Percentiles rank a stretch among this genome's conserved stretches.
Evolutionary conservation across 768 basidiomycete species (phyloP).

Genomic region (Podaxis carcinomalis): DNA sequence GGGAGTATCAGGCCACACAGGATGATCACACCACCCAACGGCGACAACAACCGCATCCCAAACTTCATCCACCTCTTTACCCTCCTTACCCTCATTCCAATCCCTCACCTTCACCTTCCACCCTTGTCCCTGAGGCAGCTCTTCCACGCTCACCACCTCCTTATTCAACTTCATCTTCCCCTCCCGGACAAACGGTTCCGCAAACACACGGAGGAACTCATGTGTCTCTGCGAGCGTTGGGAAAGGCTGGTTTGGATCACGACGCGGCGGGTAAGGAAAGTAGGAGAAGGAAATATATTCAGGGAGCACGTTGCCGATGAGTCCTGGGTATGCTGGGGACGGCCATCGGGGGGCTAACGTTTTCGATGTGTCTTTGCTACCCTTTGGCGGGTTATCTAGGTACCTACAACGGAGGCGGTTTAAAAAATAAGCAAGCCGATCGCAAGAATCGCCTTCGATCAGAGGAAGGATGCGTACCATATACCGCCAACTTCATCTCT

Average conservation of each 20-base stretch:
- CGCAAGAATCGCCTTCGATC: not conserved
- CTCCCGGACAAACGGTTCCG: slow-evolving; percentile 24
- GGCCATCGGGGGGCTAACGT: slow-evolving; percentile 32
- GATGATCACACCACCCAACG: slow-evolving; percentile 42
- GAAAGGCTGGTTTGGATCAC: slow-evolving; percentile 31
- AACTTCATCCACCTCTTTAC: slow-evolving; percentile 25
- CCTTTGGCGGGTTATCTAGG: slow-evolving; percentile 21
- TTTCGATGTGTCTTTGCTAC: not conserved
- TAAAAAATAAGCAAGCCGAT: slow-evolving; percentile 3
- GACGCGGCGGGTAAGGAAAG: slow-evolving; percentile 29
- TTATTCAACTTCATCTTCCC: slow-evolving; percentile 36
- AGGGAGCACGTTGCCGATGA: slow-evolving; percentile 49
- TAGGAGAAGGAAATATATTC: slow-evolving; percentile 37
- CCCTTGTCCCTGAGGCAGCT: slow-evolving; percentile 24
- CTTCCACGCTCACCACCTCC: slow-evolving; percentile 36
- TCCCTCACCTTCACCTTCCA: slow-evolving; percentile 38
- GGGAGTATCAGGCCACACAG: slow-evolving; percentile 37
- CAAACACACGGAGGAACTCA: slow-evolving; percentile 31
- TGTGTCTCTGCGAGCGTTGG: slow-evolving; percentile 35
- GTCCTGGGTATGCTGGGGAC: slow-evolving; percentile 41
- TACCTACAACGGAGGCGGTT: slow-evolving; percentile 21
- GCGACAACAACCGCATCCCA: slow-evolving; percentile 51
- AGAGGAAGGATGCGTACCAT: slow-evolving; percentile 29
- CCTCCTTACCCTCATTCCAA: slow-evolving; percentile 24
- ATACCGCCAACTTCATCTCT: slow-evolving; percentile 46